Evolutionary conservation across 1,139 yeast species (phyloP), one percentile per base, ranked within the genome.

Genomic region (Geotrichum klebahnii): DNA sequence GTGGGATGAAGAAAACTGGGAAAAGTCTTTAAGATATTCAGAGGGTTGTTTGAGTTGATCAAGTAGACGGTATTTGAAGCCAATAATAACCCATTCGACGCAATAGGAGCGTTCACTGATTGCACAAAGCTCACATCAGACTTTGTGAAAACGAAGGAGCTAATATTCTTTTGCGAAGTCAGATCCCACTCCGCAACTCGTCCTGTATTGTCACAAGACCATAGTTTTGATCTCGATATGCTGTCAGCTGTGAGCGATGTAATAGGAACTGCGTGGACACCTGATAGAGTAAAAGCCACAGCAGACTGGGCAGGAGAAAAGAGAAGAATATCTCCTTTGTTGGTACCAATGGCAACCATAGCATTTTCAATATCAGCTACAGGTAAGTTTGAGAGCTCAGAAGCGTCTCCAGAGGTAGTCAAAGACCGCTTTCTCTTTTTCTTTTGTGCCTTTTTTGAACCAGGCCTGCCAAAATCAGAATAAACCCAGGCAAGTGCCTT

Each of bases 251-350:
- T 76, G 55, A 81, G 70, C 59, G 80, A 83, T 12, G 75, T 70
- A 29, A 84, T 75, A 12, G 81, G 74, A 16, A 75, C 70, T 33
- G 77, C 74, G 50, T 73, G 70, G n/a, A 79, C 75, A 12, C 79
- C 75, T 8, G 70, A 65, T 38, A 85, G 68, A 52, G 76, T 81
- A 5, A 67, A 68, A 6, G 81, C 63, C 2, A 84, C 69, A 46
- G 79, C 76, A 57, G 81, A 81, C 19, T 79, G 76, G 35, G 78
- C 67, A 3, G 95, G 94, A 0, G 90, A 79, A 62, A 81, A 88
- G 10, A 87, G 63, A 55, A 84, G 67, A 1, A 84, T 68, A 8
- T 77, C 68, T 9, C 96, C 96, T 46, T 76, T 78, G 48, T 79
- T 80, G 55, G 85, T 74, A 44, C 90, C 86, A 43, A 87, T 61